These are phyloP conservation scores for Solanum phureja DNA, from an alignment of 257 asterid genomes.

Conservation along the genomic window DNA sequence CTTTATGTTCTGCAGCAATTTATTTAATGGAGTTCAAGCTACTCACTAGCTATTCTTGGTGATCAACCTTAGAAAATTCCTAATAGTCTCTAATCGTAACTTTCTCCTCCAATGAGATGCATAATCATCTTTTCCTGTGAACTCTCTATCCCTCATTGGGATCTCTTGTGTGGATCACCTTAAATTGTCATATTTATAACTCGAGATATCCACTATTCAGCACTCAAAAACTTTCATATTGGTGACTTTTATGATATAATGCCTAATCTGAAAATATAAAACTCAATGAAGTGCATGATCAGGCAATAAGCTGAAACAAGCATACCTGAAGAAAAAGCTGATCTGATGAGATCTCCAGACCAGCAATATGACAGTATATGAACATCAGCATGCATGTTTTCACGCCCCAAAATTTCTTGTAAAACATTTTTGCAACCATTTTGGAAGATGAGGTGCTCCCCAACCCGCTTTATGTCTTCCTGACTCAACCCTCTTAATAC, in stretches of 20 bases:
- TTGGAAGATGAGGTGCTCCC: constrained; percentile 48
- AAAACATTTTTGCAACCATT: constrained; percentile 45
- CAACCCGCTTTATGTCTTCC: constrained; percentile 39
- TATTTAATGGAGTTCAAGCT: background rate
- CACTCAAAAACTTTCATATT: background rate
- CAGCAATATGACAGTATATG: constrained; percentile 58
- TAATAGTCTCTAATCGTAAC: background rate
- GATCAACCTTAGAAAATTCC: background rate
- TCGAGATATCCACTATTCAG: background rate
- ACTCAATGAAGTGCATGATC: background rate
- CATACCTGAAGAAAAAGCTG: constrained; percentile 51
- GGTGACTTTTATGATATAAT: background rate
- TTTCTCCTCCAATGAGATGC: background rate
- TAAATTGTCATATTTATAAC: background rate
- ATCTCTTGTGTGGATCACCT: background rate
- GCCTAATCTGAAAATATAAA: background rate
- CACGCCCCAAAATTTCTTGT: constrained; percentile 18
- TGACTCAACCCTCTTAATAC: constrained; percentile 41
- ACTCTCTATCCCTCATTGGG: background rate
- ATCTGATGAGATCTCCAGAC: constrained; percentile 49
- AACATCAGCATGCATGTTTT: constrained; percentile 14
- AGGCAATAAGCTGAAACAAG: background rate
- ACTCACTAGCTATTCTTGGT: background rate
- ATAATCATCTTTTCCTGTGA: background rate
- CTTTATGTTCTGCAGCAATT: background rate